A percentile compares a stretch with the other conserved stretches of the same genome.
Evolutionary conservation across 352 stramenopile genomes (phyloP).

Genomic region (Phytophthora sojae): DNA sequence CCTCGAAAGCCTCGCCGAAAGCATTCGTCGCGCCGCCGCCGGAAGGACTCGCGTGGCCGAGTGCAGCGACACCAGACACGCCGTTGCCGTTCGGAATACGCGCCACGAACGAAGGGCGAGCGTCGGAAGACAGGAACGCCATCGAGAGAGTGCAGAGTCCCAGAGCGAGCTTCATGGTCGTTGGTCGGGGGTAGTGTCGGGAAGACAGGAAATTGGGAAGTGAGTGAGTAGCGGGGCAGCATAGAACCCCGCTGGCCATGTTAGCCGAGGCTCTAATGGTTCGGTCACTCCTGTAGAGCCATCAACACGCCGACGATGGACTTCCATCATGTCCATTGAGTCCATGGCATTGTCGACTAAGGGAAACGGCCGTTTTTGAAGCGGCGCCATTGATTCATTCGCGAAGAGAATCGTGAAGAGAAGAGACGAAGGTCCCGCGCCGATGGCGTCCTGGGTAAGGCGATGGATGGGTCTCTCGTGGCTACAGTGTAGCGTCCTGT

Average conservation of each 20-base stretch:
- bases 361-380: slow-evolving; percentile 23
- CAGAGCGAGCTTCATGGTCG: slow-evolving; percentile 30
- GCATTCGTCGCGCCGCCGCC: slow-evolving; percentile 65
- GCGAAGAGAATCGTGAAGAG: neutral
- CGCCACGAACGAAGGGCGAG: slow-evolving; percentile 57
- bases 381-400: slow-evolving; percentile 21
- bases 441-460: slow-evolving; percentile 57
- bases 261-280: too few species aligned
- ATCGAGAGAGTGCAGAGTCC: slow-evolving; percentile 17
- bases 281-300: neutral
- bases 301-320: slow-evolving; percentile 3
- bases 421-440: neutral
- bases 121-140: slow-evolving; percentile 15
- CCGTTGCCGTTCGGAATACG: slow-evolving; percentile 66
- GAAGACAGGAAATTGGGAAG: slow-evolving; percentile 29
- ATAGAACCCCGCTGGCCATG: slow-evolving; percentile 4
- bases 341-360: slow-evolving; percentile 3
- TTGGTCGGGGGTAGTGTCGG: neutral
- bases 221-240: slow-evolving; percentile 23
- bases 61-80: slow-evolving; percentile 53
- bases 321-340: neutral
- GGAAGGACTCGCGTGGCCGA: slow-evolving; percentile 60
- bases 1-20: slow-evolving; percentile 70
- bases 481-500: neutral
- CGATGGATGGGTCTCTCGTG: slow-evolving; percentile 14